Percentiles rank a stretch among this genome's conserved stretches.
phyloP scores from a whole-genome alignment of 2,329 filamentous ascomycete genomes.

The Phoma sp. region DNA sequence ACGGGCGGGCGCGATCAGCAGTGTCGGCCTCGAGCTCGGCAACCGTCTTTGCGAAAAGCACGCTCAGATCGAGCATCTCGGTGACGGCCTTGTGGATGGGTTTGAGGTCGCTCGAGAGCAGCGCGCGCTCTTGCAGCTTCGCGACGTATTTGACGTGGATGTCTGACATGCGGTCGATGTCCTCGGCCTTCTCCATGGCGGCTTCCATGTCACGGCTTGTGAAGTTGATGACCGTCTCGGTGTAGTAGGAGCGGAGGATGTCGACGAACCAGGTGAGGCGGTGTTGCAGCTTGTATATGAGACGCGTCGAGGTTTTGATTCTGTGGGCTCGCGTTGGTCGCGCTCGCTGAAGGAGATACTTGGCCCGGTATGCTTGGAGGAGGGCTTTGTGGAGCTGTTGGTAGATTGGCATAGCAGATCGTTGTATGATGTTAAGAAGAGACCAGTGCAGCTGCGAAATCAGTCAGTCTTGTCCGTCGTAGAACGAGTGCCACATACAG shows the following conservation, averaged over 20 bases:
- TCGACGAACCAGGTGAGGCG: slow-evolving; percentile 80
- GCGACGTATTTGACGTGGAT: slow-evolving; percentile 70
- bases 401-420: slow-evolving; percentile 68
- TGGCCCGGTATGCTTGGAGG: slow-evolving; percentile 76
- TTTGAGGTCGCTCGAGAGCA: slow-evolving; percentile 70
- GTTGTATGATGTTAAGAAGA: slow-evolving; percentile 73
- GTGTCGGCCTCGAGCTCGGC: slow-evolving; percentile 31
- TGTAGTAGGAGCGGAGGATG: slow-evolving; percentile 76
- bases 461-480: background rate
- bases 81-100: slow-evolving; percentile 76
- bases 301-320: slow-evolving; percentile 8
- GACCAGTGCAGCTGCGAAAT: slow-evolving; percentile 58
- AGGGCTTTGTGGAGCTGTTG: slow-evolving; percentile 76
- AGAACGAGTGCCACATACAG: slow-evolving; percentile 57
- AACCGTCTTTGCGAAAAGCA: slow-evolving; percentile 69
- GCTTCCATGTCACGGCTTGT: slow-evolving; percentile 62
- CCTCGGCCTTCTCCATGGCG: slow-evolving; percentile 65
- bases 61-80: slow-evolving; percentile 76
- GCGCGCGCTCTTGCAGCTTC: slow-evolving; percentile 69
- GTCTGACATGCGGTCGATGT: slow-evolving; percentile 81
- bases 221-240: slow-evolving; percentile 71
- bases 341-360: slow-evolving; percentile 66
- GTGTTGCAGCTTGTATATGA: slow-evolving; percentile 64
- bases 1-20: background rate
- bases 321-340: slow-evolving; percentile 33